Evolutionary conservation across 192 early-diverging fungal species (phyloP).

Genomic region (Coemansia sp.): DNA sequence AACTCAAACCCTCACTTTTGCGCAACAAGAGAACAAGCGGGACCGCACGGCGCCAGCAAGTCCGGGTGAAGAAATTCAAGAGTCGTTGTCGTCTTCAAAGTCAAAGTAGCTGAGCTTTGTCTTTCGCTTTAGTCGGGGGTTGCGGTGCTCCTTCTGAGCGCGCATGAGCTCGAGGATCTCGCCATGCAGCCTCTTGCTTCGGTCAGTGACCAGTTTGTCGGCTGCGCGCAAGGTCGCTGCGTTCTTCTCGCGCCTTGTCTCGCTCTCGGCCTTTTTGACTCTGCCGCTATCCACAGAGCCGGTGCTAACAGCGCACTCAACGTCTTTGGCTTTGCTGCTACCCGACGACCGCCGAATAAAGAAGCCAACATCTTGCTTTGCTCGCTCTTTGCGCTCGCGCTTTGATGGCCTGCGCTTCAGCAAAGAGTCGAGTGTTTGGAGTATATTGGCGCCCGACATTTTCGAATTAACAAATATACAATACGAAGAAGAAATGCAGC

Average conservation of each 20-base stretch:
- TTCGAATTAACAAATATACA: not conserved
- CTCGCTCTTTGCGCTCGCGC: constrained; percentile 19
- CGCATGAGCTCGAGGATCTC: constrained; percentile 34
- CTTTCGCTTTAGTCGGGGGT: constrained; percentile 21
- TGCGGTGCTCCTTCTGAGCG: constrained; percentile 32
- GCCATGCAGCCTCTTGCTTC: constrained; percentile 25
- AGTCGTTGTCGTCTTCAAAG: constrained; percentile 29
- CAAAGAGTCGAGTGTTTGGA: constrained; percentile 22
- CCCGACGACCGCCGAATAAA: constrained; percentile 11
- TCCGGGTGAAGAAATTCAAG: not conserved
- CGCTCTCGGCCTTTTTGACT: constrained; percentile 2
- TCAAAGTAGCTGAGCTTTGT: constrained; percentile 33
- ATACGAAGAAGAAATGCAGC: not conserved
- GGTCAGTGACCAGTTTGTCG: constrained; percentile 17
- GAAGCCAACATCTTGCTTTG: constrained; percentile 5
- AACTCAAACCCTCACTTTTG: no score
- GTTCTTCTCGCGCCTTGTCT: constrained; percentile 9
- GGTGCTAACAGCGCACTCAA: not conserved
- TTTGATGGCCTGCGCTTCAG: constrained; percentile 29
- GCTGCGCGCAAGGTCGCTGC: constrained; percentile 15
- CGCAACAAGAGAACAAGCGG: no score
- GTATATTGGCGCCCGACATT: constrained; percentile 27
- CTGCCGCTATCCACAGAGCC: not conserved
- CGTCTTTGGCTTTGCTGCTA: not conserved
- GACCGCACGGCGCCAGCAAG: no score